Evolutionary conservation across 106 monocot genomes (phyloP).

Genomic region (Gastrodia elata): DNA sequence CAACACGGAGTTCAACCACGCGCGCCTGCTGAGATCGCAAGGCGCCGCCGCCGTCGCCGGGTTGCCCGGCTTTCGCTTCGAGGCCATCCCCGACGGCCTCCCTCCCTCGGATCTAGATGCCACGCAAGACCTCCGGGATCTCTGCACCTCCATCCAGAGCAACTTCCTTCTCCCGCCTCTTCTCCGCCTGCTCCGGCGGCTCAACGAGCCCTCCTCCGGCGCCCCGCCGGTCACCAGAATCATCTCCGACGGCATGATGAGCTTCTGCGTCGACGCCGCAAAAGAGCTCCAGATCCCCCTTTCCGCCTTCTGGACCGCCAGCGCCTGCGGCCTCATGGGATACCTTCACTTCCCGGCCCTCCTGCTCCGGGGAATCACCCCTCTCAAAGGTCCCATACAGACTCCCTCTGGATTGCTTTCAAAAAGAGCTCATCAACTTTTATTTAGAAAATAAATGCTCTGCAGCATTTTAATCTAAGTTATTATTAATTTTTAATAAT

Average conservation of each 20-base stretch:
- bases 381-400: conserved; percentile 12
- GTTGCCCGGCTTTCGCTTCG: conserved; percentile 8
- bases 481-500: too few species aligned
- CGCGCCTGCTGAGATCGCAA: conserved; percentile 8
- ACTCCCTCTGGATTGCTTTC: too few species aligned
- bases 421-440: too few species aligned
- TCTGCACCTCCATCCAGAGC: neutral
- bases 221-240: conserved; percentile 10
- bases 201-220: neutral
- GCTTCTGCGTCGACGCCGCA: conserved; percentile 12
- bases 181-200: neutral
- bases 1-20: conserved; percentile 16
- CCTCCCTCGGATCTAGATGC: conserved; percentile 9
- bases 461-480: too few species aligned
- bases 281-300: conserved; percentile 8
- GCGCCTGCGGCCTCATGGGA: conserved; percentile 19
- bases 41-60: neutral
- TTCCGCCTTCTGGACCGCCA: conserved; percentile 12
- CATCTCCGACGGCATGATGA: conserved; percentile 22
- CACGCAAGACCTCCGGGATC: conserved; percentile 7
- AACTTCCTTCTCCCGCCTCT: neutral
- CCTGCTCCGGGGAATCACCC: neutral
- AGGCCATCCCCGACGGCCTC: conserved; percentile 21
- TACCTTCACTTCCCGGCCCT: conserved; percentile 9
- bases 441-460: neutral